Conservation (phyloP, 169 alveolate species). For the Eimeria tenella region DNA sequence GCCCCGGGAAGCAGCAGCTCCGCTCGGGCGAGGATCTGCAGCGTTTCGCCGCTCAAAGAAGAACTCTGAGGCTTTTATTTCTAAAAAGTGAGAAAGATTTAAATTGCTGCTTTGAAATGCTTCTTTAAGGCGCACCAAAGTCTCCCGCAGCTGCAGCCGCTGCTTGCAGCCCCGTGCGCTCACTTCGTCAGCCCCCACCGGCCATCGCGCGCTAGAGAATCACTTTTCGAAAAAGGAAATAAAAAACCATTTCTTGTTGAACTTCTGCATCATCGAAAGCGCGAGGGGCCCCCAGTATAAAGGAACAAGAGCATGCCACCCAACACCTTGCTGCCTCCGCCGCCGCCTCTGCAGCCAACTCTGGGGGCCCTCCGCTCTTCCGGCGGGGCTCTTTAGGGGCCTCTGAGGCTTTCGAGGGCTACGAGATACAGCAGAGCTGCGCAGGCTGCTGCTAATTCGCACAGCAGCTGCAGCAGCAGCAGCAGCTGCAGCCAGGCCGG, state of each 20-base stretch:
- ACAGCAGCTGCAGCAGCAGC: neutral
- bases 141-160: neutral
- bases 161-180: constrained; percentile 49
- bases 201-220: neutral
- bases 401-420: constrained; percentile 14
- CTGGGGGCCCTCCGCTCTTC: constrained; percentile 11
- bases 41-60: no score
- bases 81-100: neutral
- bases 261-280: no score
- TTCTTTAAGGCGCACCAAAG: neutral
- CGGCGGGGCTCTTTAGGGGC: constrained; percentile 23
- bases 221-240: neutral
- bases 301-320: neutral
- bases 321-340: neutral
- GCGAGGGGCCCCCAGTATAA: neutral
- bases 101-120: neutral
- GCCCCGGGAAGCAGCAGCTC: no score
- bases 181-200: constrained; percentile 22
- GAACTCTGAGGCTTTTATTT: no score
- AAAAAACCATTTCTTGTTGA: neutral
- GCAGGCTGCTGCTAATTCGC: neutral
- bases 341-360: neutral
- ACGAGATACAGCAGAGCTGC: neutral
- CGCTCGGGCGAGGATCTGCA: no score
- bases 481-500: neutral